Evolutionary conservation across 306 rosid species (phyloP).

Genomic region (Dicorynia guianensis): DNA sequence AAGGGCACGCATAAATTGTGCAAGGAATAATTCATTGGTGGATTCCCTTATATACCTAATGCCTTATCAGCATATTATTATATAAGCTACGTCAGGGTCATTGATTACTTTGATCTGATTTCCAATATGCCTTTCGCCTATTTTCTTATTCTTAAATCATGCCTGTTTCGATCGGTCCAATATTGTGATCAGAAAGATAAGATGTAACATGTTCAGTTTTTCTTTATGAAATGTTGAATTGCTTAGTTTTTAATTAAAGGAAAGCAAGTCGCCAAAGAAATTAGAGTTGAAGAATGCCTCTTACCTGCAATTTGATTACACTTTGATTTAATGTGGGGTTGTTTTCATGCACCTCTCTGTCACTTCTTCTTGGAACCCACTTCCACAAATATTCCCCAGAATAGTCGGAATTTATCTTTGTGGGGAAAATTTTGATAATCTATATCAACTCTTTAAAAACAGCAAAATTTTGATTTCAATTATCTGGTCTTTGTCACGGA

Average conservation of each 20-base stretch:
- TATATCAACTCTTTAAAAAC: no score
- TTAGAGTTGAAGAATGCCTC: neutral
- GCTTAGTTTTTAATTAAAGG: neutral
- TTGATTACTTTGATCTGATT: neutral
- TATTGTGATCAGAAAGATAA: neutral
- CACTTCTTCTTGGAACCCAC: neutral
- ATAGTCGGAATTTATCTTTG: neutral
- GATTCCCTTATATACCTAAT: conserved; percentile 12
- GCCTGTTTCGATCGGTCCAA: no score
- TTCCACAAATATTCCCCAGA: neutral
- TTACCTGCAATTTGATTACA: neutral
- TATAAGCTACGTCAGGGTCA: neutral
- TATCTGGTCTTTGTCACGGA: no score
- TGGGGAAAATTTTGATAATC: neutral
- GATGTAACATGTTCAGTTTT: neutral
- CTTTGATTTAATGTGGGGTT: no score
- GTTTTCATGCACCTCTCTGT: neutral
- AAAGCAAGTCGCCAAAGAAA: neutral
- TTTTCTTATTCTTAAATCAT: no score
- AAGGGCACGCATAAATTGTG: neutral
- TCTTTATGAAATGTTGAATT: neutral
- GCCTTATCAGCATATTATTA: neutral
- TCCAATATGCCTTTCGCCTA: neutral
- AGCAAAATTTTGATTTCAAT: no score
- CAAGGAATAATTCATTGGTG: conserved; percentile 8